Conservation (phyloP, 257 asterid genomes). For the Thymus quinquecostatus region DNA sequence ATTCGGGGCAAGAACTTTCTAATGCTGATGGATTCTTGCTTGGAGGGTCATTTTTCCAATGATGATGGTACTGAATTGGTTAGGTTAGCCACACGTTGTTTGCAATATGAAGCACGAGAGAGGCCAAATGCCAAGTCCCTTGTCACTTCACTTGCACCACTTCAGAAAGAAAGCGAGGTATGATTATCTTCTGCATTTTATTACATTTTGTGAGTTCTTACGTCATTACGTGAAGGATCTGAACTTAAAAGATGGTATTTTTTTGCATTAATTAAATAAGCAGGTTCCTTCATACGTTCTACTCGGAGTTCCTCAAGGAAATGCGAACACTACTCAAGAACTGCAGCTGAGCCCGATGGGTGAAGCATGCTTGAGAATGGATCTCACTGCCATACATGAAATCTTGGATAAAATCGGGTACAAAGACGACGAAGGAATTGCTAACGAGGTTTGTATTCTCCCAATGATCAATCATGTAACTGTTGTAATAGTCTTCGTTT, state of each 20-base stretch:
- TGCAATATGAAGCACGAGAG: slow-evolving; percentile 91
- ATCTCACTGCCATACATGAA: slow-evolving; percentile 88
- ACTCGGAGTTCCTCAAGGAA: slow-evolving; percentile 70
- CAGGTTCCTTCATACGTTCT: slow-evolving; percentile 75
- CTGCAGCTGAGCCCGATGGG: slow-evolving; percentile 72
- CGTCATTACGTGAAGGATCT: background rate
- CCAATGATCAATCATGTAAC: background rate
- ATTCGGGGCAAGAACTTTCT: slow-evolving; percentile 75
- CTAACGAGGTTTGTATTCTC: slow-evolving; percentile 62
- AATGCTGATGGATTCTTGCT: slow-evolving; percentile 87
- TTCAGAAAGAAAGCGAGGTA: slow-evolving; percentile 85
- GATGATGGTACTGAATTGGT: slow-evolving; percentile 93
- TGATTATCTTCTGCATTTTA: background rate
- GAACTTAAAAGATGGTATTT: background rate
- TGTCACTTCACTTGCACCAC: slow-evolving; percentile 60
- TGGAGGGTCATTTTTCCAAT: slow-evolving; percentile 89
- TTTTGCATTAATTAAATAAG: slow-evolving; percentile 3
- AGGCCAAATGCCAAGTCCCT: slow-evolving; percentile 87
- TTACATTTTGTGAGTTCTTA: background rate
- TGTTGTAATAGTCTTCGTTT: background rate
- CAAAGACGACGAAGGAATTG: slow-evolving; percentile 87
- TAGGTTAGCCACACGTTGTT: slow-evolving; percentile 78
- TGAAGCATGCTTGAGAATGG: slow-evolving; percentile 87
- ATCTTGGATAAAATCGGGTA: slow-evolving; percentile 74
- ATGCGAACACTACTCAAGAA: slow-evolving; percentile 38